Evolutionary conservation across 75 land plant genomes (phyloP).

Genomic region (Pinus taeda): DNA sequence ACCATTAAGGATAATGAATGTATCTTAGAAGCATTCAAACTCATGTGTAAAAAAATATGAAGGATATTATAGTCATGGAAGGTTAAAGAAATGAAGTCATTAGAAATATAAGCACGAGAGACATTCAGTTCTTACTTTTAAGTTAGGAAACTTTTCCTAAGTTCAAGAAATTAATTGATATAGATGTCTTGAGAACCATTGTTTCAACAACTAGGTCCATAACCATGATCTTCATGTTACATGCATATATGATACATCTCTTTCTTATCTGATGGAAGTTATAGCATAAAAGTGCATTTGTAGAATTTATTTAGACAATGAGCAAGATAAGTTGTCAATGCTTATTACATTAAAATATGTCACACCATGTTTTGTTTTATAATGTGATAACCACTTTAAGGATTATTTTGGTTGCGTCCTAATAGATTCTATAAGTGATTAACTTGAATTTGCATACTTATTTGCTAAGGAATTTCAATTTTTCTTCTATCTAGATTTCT

Average conservation of each 20-base stretch:
- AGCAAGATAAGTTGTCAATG: no score
- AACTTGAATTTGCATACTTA: no score
- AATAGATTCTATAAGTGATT: no score
- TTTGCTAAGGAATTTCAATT: no score
- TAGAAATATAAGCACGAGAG: slow-evolving; percentile 81
- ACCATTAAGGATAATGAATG: slow-evolving; percentile 48
- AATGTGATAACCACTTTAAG: no score
- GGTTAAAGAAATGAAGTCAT: slow-evolving; percentile 51
- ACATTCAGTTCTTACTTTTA: slow-evolving; percentile 74
- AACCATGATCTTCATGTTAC: slow-evolving; percentile 55
- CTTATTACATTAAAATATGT: no score
- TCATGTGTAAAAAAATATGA: slow-evolving; percentile 72
- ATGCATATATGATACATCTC: slow-evolving; percentile 45
- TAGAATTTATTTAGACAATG: no score
- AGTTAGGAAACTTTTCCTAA: slow-evolving; percentile 68
- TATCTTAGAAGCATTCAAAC: slow-evolving; percentile 69
- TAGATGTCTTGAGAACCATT: slow-evolving; percentile 60
- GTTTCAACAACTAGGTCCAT: slow-evolving; percentile 16
- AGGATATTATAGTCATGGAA: slow-evolving; percentile 83
- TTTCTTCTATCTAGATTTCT: no score
- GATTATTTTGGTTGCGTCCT: no score
- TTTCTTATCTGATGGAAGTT: slow-evolving; percentile 66
- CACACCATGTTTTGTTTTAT: no score
- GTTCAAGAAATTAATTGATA: slow-evolving; percentile 72
- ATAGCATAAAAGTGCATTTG: slow-evolving; percentile 48